Evolutionary conservation across 2,329 filamentous ascomycete species (phyloP).

Genomic region (Sclerotinia subarctica): DNA sequence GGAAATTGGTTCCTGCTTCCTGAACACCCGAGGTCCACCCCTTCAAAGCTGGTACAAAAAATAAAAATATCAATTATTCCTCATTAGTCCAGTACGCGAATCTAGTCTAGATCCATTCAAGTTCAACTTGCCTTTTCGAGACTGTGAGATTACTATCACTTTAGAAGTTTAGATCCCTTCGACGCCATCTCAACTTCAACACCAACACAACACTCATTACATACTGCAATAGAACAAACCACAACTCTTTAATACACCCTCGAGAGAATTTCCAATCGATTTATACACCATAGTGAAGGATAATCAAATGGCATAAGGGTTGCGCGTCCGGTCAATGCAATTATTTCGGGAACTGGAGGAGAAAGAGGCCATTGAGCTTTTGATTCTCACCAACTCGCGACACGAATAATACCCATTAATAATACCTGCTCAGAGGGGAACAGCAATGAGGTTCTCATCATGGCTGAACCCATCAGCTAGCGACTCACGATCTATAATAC

Average conservation of each 20-base stretch:
- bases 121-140: background rate
- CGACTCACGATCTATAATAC: conserved; percentile 39
- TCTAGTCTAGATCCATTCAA: conserved; percentile 8
- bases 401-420: conserved; percentile 21
- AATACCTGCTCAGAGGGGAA: conserved; percentile 23
- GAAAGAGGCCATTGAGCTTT: conserved; percentile 25
- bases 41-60: background rate
- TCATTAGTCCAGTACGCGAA: conserved; percentile 14
- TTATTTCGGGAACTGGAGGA: conserved; percentile 22
- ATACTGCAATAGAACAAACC: background rate
- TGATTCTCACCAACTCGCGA: conserved; percentile 21
- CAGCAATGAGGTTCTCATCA: conserved; percentile 38
- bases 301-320: conserved; percentile 22
- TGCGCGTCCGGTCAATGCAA: conserved; percentile 19
- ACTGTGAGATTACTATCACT: conserved; percentile 11
- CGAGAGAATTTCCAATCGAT: background rate
- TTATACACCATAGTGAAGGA: background rate
- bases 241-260: background rate
- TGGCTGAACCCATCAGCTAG: conserved; percentile 34
- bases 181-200: conserved; percentile 6
- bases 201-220: conserved; percentile 14
- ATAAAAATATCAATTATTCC: conserved; percentile 2
- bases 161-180: conserved; percentile 3
- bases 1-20: conserved; percentile 17
- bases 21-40: conserved; percentile 12